phyloP scores from a whole-genome alignment of 1,284 basidiomycete species.

The Peniophora sp. region DNA sequence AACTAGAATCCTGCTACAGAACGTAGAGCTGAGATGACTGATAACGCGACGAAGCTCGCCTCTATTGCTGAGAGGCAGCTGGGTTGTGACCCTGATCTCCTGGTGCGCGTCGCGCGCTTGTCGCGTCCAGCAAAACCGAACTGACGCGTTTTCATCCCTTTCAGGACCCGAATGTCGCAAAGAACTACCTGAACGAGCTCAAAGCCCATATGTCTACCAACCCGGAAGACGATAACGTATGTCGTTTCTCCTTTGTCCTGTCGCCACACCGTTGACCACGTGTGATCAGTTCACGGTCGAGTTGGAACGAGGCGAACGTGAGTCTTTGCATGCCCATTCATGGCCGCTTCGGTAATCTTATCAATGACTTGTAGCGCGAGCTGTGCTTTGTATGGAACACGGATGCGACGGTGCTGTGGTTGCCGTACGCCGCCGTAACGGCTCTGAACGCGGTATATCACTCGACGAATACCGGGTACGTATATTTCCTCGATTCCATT shows the following conservation, averaged over 20 bases:
- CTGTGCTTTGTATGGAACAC: conserved; percentile 33
- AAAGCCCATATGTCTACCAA: background rate
- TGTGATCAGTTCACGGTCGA: background rate
- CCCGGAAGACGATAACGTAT: background rate
- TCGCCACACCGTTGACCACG: background rate
- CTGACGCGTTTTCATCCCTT: background rate
- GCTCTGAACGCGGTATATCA: conserved; percentile 25
- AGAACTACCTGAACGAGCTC: background rate
- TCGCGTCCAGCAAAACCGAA: background rate
- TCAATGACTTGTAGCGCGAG: conserved; percentile 27
- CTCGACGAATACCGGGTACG: conserved; percentile 36
- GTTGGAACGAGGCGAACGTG: background rate
- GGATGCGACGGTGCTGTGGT: conserved; percentile 29
- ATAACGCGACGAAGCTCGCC: background rate
- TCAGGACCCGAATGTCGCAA: background rate
- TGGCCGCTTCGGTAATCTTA: conserved; percentile 5
- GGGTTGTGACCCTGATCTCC: background rate
- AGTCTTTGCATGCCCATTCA: conserved; percentile 4
- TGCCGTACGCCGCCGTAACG: conserved; percentile 19
- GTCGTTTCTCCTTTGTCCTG: background rate
- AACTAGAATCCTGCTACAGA: no score
- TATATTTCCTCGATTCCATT: conserved; percentile 1
- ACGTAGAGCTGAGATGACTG: no score
- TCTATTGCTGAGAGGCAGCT: background rate
- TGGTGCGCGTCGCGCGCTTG: background rate